Conservation (phyloP, 2,329 filamentous ascomycete species). For the Colletotrichum melonis region DNA sequence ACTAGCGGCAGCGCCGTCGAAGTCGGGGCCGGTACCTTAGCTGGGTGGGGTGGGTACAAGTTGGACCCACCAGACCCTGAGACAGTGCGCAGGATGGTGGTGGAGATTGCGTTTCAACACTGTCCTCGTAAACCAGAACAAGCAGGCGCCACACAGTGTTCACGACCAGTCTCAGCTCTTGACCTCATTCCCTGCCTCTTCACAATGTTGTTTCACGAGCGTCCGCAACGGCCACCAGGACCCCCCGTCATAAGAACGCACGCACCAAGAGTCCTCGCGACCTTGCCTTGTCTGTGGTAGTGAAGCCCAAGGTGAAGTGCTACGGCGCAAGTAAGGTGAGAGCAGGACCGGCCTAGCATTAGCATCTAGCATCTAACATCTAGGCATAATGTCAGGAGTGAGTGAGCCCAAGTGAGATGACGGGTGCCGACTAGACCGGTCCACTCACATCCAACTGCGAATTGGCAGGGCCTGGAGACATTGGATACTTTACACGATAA, state of each 20-base stretch:
- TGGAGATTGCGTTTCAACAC: constrained; percentile 20
- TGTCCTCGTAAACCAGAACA: accelerated
- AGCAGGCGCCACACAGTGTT: constrained; percentile 7
- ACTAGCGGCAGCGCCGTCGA: constrained; percentile 17
- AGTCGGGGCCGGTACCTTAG: constrained; percentile 19
- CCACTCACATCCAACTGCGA: neutral
- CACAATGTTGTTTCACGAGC: constrained; percentile 34
- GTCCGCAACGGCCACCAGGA: constrained; percentile 34
- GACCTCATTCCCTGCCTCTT: constrained; percentile 29
- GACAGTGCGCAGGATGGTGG: constrained; percentile 2
- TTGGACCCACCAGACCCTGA: constrained; percentile 21
- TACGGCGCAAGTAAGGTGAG: constrained; percentile 2
- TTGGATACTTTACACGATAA: neutral
- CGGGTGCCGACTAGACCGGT: neutral
- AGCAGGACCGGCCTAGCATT: neutral
- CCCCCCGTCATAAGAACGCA: constrained; percentile 21
- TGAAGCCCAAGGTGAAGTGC: constrained; percentile 14
- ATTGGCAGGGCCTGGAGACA: constrained; percentile 3
- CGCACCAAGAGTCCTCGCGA: constrained; percentile 21
- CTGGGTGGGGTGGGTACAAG: constrained; percentile 19
- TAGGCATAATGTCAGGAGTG: neutral
- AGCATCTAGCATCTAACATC: neutral
- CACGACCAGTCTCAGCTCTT: constrained; percentile 11
- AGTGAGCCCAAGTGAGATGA: neutral
- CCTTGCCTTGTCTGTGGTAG: constrained; percentile 33